Evolutionary conservation across 495 filamentous ascomycete genomes (phyloP), one percentile per base, ranked within the genome.

Genomic region (Astrothelium subdiscretum): DNA sequence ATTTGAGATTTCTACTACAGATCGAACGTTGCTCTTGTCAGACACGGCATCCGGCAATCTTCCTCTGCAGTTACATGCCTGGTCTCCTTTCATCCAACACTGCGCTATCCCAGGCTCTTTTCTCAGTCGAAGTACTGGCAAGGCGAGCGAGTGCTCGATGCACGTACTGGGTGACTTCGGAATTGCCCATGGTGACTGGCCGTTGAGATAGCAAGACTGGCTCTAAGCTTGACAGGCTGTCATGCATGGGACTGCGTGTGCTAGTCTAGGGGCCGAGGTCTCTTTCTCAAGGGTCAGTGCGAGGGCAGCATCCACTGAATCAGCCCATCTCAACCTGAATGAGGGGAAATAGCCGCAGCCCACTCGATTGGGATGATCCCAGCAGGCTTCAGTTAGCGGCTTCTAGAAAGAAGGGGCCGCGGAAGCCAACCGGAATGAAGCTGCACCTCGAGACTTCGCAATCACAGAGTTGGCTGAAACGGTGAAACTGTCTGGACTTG

Each of bases 261-360:
- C 48, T 54, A 54, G 48, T 54, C 48, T 27, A 54, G 48, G 48
- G 48, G 29, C 48, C 48, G 48, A 54, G 48, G 48, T 54, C 24
- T 8, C 15, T 29, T 54, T 12, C 24, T 8, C 43, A 11, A 29
- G 48, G 22, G 24, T 15, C 15, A 54, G 48, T 29, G 48, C 48
- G 48, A 54, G 48, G 48, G 24, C 24, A 54, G 48, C 11, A 10
- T 54, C 24, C 48, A 24, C 12, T 54, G 20, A 3, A 8, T 20
- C 48, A 26, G 24, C 20, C 48, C 24, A 54, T 27, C 22, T 29
- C 24, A 15, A 26, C 24, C 5, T 24, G 5, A 54, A 29, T 54
- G 48, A 54, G 48, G 48, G 48, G 48, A 29, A 54, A 54, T 54
- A 54, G 48, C 48, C 48, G 12, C 24, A 54, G 6, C 48, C 48